Evolutionary conservation across 345 rosid species (phyloP), one percentile per base, ranked within the genome.

Genomic region (Gossypium bickii): DNA sequence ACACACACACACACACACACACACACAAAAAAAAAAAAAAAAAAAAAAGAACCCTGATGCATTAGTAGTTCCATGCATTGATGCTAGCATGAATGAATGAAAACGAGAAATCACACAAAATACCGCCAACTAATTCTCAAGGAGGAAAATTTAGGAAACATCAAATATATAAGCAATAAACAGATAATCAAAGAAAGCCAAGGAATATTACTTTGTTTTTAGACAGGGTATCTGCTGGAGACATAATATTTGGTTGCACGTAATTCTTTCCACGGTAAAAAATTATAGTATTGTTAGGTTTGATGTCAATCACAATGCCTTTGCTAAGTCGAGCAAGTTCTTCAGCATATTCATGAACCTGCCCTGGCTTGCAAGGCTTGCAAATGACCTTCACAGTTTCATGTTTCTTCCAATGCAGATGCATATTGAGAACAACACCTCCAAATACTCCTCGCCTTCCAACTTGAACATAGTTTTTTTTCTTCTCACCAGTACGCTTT

Each of bases 371-470:
- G 85, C 97, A 94, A 59, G 98, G 97, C 80, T 81, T 92, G 92
- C 97, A 92, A 63, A 80, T 81, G 85, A 94, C 90, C 86, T 90
- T 94, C 71, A 92, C 94, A 12, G 98, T 92, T 84, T 94, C 98
- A 78, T 92, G 97, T 73, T 86, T 94, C 83, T 94, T 94, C 98
- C 97, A 94, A 65, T 94, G 98, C 48, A 94, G 97, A 83, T 94
- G 98, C 94, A 94, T 88, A 78, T 92, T 94, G 58, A 92, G 87
- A 79, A 94, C 94, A 67, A 94, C 95, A 34, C 98, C 98, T 67
- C 98, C 97, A 85, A 94, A 92, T 25, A 92, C 97, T 72, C 98
- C 98, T 43, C 97, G 88, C 78, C 98, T 89, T 53, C 98, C 97
- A 48, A 94, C 92, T 53, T 85, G 92, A 15, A 89, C 89, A 79